Base-by-base conservation (phyloP, 1,284 basidiomycete genomes). In the Afroboletus lepidellus region DNA sequence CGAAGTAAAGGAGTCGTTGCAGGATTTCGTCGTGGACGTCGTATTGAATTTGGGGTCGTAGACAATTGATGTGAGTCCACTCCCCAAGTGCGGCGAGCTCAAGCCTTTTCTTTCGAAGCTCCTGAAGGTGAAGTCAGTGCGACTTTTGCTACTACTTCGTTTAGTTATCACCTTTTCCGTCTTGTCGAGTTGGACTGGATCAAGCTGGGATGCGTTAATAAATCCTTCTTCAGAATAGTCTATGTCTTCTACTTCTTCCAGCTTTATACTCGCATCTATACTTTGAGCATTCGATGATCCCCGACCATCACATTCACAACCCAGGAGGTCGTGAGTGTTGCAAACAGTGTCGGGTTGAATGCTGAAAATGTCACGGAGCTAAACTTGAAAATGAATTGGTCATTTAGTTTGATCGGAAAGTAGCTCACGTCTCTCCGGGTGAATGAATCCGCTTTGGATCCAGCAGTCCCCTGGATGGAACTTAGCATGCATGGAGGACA, bases 321-420 rank as follows among this genome's bases (percentile, higher is more conserved):
- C 84, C 15, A 95, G 74, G 16, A 94, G 77, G 61, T 95, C 93
- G 60, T 97, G 97, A 2, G 96, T 98, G 54, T 95, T 89, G 72
- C 94, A 98, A 3, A 79, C 72, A 0, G 94, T 96, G 48, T 86
- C 75, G 0, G 80, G 74, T 69, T 96, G 85, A 34, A 98, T 75
- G 8, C 85, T 87, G 72, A 99, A 99, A 58, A 99, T 92, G 65
- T 95, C 93, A 43, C 85, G 84, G 24, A 97, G 79, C 87, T 93
- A 56, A 25, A 53, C 18, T 20, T 33, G 23, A 49, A 50, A 38
- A 33, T 55, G 36, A 56, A 53, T 36, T 46, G 21, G 36, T 32
- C 12, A 18, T 36, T n/a, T 37, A 33, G 23, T 44, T 56, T 42
- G 18, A 23, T 29, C 21, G 44, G 49, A 50, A 51, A 30, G 36